Evolutionary conservation across 768 basidiomycete species (phyloP), one percentile per base, ranked within the genome.

Genomic region (Harrya chromipes): DNA sequence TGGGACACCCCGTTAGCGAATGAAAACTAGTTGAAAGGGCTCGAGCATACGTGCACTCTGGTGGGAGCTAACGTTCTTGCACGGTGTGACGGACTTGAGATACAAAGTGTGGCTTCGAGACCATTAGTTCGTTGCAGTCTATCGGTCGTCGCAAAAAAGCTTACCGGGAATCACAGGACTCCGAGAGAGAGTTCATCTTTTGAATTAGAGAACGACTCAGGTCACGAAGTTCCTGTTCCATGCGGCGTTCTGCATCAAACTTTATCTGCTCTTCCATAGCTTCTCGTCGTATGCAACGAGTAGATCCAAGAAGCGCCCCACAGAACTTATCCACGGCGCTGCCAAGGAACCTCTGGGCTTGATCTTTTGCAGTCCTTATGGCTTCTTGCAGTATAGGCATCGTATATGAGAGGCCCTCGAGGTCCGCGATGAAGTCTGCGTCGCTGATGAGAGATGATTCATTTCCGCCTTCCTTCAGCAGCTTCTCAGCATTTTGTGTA

Each of bases 401-500:
- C 24, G 54, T 50, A 3, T 29, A 35, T 1, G 24, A 53, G 31
- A 56, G 38, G 16, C 29, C 19, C 20, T 61, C 62, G 11, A 65
- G 56, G 40, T 66, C 61, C 4, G 56, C 27, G 14, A 65, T 31
- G 36, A 66, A 65, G 20, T 60, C 56, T 2, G 50, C 38, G 36
- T 65, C 64, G 23, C 3, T 50, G 3, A 61, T 34, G 19, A 58
- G 64, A 34, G 59, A 57, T 17, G 51, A 12, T 23, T 64, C 59
- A 1, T 50, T 56, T 4, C 39, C 17, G 11, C 62, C 59, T 2
- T 65, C 64, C 50, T 38, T 65, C 4, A 65, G 44, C 54, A 66
- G 41, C 38, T 41, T 52, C 0, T 65, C 61, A 4, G 60, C 62
- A 6, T 10, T 43, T 26, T 2, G 38, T 8, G 6, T 43, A 17